Conservation (phyloP, 2,329 filamentous ascomycete genomes). For the Cladosporium sp. region DNA sequence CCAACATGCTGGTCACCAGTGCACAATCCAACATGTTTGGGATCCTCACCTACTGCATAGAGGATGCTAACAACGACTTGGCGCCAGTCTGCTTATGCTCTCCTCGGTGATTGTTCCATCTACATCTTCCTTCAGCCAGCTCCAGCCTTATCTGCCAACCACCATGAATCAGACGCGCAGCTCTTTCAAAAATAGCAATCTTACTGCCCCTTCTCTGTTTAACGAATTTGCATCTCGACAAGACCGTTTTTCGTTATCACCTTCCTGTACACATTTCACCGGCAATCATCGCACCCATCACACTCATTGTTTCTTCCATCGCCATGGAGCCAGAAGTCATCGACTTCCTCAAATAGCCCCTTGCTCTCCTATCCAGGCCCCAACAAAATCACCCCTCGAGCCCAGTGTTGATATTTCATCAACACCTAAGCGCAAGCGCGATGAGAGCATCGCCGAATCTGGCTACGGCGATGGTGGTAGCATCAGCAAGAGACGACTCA, state of each 20-base stretch:
- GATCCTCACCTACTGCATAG: slow-evolving; percentile 85
- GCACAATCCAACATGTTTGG: slow-evolving; percentile 86
- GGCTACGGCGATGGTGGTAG: neutral
- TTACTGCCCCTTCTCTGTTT: too few relatives aligned
- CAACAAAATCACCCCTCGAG: neutral
- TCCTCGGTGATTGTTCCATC: slow-evolving; percentile 91
- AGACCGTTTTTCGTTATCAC: too few relatives aligned
- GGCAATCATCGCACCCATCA: too few relatives aligned
- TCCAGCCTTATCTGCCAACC: slow-evolving; percentile 67
- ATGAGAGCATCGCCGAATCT: neutral
- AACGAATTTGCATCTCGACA: too few relatives aligned
- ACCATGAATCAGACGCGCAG: too few relatives aligned
- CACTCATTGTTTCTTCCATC: too few relatives aligned
- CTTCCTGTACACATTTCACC: too few relatives aligned
- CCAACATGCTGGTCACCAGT: slow-evolving; percentile 68
- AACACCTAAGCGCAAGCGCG: slow-evolving; percentile 7
- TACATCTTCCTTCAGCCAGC: slow-evolving; percentile 81
- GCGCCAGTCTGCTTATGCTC: slow-evolving; percentile 89
- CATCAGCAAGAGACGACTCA: neutral
- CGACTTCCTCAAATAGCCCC: neutral
- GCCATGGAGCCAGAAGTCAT: neutral
- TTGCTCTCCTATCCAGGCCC: neutral
- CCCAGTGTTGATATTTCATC: neutral
- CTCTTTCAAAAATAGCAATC: too few relatives aligned
- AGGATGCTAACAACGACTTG: slow-evolving; percentile 88